These are phyloP conservation scores for Capsicum baccatum DNA, from an alignment of 257 asterid species.

Conservation along the genomic window DNA sequence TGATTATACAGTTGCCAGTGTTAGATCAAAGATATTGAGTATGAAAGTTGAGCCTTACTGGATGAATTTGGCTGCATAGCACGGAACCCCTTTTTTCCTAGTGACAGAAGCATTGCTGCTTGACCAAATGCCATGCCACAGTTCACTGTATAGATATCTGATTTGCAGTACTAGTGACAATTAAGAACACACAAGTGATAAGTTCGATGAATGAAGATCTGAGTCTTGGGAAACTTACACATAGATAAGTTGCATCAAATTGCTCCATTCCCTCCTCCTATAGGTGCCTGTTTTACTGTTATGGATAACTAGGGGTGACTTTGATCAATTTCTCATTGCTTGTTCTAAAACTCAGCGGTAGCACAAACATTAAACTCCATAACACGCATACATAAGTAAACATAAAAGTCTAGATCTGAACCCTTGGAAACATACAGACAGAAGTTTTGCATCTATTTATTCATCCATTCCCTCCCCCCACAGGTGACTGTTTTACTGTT, in stretches of 20 bases:
- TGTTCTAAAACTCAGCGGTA: background rate
- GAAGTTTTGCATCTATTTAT: too few species aligned
- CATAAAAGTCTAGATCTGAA: background rate
- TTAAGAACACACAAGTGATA: slow-evolving; percentile 15
- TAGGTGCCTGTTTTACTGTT: background rate
- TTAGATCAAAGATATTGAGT: background rate
- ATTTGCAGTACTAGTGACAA: slow-evolving; percentile 61
- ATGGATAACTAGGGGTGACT: slow-evolving; percentile 21
- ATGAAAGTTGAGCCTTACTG: slow-evolving; percentile 56
- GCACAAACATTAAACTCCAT: background rate
- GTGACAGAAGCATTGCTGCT: slow-evolving; percentile 93
- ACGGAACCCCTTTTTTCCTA: slow-evolving; percentile 85
- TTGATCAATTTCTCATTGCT: background rate
- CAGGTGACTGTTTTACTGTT: too few species aligned
- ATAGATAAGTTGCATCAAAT: slow-evolving; percentile 6
- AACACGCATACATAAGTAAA: background rate
- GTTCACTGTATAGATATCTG: slow-evolving; percentile 83
- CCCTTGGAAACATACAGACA: too few species aligned
- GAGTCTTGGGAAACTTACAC: slow-evolving; percentile 16
- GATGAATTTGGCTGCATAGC: slow-evolving; percentile 73
- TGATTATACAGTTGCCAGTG: background rate
- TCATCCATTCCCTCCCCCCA: too few species aligned
- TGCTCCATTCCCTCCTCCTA: slow-evolving; percentile 9
- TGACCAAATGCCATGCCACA: slow-evolving; percentile 89
- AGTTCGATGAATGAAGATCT: slow-evolving; percentile 24